phyloP scores from a whole-genome alignment of 176 grass and related monocot genomes.

The Musa troglodytarum region DNA sequence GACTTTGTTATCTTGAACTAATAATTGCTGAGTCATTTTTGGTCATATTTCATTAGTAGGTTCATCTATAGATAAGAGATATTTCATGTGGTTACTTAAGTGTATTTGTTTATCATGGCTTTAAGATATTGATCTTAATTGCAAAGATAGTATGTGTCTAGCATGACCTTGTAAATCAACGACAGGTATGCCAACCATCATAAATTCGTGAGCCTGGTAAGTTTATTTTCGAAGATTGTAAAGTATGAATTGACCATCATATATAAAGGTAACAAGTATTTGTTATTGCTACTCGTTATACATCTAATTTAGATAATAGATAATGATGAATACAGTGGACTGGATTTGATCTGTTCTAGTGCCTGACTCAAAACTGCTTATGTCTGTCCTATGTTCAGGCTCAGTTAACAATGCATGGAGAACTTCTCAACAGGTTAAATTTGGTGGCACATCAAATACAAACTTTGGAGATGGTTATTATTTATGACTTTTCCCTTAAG shows the following conservation, averaged over 20 bases:
- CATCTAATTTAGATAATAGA: neutral
- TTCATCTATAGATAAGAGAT: neutral
- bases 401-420: conserved; percentile 51
- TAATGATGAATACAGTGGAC: neutral
- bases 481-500: neutral
- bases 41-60: neutral
- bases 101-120: neutral
- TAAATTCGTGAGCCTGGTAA: neutral
- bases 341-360: neutral
- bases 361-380: neutral
- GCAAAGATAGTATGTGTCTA: neutral
- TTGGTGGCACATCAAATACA: conserved; percentile 26
- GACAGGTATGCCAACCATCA: neutral
- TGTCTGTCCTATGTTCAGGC: conserved; percentile 34
- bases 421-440: conserved; percentile 43
- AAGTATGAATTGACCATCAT: neutral
- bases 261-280: neutral
- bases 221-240: neutral
- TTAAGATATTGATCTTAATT: neutral
- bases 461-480: conserved; percentile 46
- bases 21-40: neutral
- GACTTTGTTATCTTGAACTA: neutral
- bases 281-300: too few relatives aligned
- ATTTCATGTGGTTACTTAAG: neutral
- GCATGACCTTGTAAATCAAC: neutral